Evolutionary conservation across 2,329 filamentous ascomycete species (phyloP), one percentile per base, ranked within the genome.

Genomic region (Neofusicoccum cordaticola): DNA sequence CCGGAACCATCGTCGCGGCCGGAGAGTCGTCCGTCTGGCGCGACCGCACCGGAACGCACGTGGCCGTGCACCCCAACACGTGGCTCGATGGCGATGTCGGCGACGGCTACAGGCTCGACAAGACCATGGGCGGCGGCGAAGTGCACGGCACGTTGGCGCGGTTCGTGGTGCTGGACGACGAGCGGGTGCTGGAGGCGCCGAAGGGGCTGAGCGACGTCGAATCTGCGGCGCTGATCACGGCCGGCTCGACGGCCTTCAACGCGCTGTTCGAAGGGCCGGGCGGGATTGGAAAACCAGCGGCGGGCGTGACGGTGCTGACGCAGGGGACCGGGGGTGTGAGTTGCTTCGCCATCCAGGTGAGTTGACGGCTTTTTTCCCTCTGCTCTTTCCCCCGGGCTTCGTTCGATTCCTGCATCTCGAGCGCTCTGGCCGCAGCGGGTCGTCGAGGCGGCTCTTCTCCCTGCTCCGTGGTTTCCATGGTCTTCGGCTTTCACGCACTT

Each of bases 161-260:
- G 34, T 82, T 81, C 65, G 72, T 80, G 12, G 75, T 78, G 2
- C 74, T 84, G 34, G 77, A 80, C 0, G 77, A 74, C 13, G 67
- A 78, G 63, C 71, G 68, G 0, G 64, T 81, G 6, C 76, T 84
- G 17, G 76, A 74, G 56, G 73, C 80, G 0, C 81, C 82, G 0
- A 66, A 65, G 19, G 74, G 75, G 0, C 73, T 76, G 52, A 73
- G 66, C 52, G 78, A 69, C 48, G 69, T 68, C 2, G 75, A 80
- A 64, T 76, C 79, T 68, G 77, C 79, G 0, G 70, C 73, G 13
- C 75, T 81, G 7, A 67, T 81, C 9, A 79, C 79, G 11, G 80
- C 83, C 50, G 82, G 81, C 3, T 70, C 73, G 2, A 84, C 82
- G 9, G 82, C 78, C 2, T 85, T 82, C 81, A 82, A 80, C 72